Conservation (phyloP, 1,139 yeast genomes). For the Suhomyces wounanorum region DNA sequence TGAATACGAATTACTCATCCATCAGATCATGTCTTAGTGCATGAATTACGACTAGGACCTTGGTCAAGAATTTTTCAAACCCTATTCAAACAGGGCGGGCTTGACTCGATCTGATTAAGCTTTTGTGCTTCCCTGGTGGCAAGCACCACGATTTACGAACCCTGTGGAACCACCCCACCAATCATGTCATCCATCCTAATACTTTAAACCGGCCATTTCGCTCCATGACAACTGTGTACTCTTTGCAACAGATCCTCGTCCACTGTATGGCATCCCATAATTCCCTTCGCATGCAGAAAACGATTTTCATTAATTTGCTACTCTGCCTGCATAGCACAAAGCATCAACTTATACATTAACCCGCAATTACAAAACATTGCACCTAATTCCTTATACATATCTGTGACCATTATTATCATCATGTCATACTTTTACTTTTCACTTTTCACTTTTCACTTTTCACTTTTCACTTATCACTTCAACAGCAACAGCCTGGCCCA, state of each 20-base stretch:
- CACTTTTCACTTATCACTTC: too few relatives aligned
- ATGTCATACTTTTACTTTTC: too few relatives aligned
- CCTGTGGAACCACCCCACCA: neutral
- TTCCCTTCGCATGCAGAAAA: neutral
- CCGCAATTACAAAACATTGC: too few relatives aligned
- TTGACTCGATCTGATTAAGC: neutral
- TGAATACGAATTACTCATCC: neutral
- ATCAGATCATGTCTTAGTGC: too few relatives aligned
- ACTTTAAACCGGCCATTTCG: neutral
- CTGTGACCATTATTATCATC: too few relatives aligned
- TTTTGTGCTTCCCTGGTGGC: conserved; percentile 4
- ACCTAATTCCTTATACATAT: too few relatives aligned
- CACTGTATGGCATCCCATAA: neutral
- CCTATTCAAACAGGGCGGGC: neutral
- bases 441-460: neutral
- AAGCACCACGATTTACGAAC: conserved; percentile 3
- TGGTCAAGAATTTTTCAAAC: too few relatives aligned
- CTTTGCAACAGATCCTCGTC: neutral
- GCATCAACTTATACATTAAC: too few relatives aligned
- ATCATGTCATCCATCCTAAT: neutral
- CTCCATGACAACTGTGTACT: neutral
- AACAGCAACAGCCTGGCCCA: too few relatives aligned
- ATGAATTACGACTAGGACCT: too few relatives aligned
- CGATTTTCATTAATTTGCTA: neutral
- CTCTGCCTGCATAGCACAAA: neutral